Evolutionary conservation across 2,329 filamentous ascomycete genomes (phyloP).

Genomic region (Curvularia sp.): DNA sequence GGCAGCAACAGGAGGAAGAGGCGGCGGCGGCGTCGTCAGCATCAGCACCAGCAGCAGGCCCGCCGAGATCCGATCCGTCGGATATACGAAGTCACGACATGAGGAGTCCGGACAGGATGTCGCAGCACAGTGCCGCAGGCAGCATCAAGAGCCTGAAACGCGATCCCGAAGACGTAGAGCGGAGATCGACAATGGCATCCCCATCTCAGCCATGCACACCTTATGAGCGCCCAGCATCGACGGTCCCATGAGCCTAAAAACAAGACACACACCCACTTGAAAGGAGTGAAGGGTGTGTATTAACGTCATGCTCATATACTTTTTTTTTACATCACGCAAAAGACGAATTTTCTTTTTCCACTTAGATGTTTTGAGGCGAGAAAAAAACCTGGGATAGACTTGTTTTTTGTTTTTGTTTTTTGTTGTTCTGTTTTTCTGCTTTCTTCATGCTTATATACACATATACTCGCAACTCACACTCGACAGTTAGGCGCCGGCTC

Average conservation of each 20-base stretch:
- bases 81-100: slow-evolving; percentile 41
- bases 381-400: too few species aligned
- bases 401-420: too few species aligned
- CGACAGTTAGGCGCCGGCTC: too few species aligned
- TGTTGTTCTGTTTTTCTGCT: too few species aligned
- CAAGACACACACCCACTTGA: too few species aligned
- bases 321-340: neutral
- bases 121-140: slow-evolving; percentile 45
- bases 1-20: slow-evolving; percentile 36
- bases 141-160: slow-evolving; percentile 48
- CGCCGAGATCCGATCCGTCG: slow-evolving; percentile 28
- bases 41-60: slow-evolving; percentile 10
- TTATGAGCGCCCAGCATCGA: slow-evolving; percentile 19
- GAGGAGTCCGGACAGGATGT: slow-evolving; percentile 45
- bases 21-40: slow-evolving; percentile 12
- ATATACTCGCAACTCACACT: too few species aligned
- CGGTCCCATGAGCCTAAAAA: slow-evolving; percentile 5
- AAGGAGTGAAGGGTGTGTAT: too few species aligned
- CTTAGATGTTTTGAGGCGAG: neutral
- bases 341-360: neutral
- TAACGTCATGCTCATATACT: too few species aligned
- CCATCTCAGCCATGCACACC: slow-evolving; percentile 27
- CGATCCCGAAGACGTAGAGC: slow-evolving; percentile 41
- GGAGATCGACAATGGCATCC: slow-evolving; percentile 29
- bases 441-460: neutral